Conservation (phyloP, 1,284 basidiomycete species). For the Apiotrichum siamense region DNA sequence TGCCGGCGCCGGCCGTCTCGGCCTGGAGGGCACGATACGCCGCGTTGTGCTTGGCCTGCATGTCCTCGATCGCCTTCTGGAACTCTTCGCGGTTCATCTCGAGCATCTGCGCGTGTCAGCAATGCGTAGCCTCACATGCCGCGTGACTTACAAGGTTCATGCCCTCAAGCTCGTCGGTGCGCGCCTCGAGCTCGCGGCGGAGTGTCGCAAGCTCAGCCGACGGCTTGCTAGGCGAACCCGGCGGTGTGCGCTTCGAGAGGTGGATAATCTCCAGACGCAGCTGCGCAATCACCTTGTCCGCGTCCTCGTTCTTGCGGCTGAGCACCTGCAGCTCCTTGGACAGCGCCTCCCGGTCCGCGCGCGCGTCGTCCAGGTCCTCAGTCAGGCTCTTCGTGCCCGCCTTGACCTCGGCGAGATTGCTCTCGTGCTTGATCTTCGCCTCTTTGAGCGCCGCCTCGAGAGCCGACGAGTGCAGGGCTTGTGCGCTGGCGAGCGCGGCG, state of each 20-base stretch:
- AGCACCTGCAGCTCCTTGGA: slow-evolving; percentile 5
- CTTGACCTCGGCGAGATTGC: not conserved
- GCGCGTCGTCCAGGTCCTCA: not conserved
- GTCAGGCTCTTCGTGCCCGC: not conserved
- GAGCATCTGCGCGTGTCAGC: slow-evolving; percentile 26
- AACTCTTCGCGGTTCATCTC: slow-evolving; percentile 42
- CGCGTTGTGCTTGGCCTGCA: slow-evolving; percentile 4
- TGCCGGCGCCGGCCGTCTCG: not conserved
- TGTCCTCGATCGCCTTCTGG: slow-evolving; percentile 18
- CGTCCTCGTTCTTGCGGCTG: not conserved
- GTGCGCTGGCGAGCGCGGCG: not conserved
- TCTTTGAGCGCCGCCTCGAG: slow-evolving; percentile 7
- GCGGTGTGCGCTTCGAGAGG: slow-evolving; percentile 5
- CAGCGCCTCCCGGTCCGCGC: not conserved
- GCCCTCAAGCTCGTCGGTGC: slow-evolving; percentile 34
- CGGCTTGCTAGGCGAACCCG: slow-evolving; percentile 2
- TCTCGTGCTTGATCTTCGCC: not conserved
- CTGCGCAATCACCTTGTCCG: slow-evolving; percentile 3
- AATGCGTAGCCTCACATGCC: not conserved
- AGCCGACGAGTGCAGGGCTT: slow-evolving; percentile 1
- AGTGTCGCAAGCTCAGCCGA: slow-evolving; percentile 4
- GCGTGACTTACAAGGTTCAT: slow-evolving; percentile 26
- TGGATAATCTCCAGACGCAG: slow-evolving; percentile 9
- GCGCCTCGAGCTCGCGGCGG: slow-evolving; percentile 22
- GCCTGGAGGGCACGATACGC: not conserved